Base-by-base conservation (phyloP, 2,329 filamentous ascomycete species). In the Phaeomoniella chlamydospora region DNA sequence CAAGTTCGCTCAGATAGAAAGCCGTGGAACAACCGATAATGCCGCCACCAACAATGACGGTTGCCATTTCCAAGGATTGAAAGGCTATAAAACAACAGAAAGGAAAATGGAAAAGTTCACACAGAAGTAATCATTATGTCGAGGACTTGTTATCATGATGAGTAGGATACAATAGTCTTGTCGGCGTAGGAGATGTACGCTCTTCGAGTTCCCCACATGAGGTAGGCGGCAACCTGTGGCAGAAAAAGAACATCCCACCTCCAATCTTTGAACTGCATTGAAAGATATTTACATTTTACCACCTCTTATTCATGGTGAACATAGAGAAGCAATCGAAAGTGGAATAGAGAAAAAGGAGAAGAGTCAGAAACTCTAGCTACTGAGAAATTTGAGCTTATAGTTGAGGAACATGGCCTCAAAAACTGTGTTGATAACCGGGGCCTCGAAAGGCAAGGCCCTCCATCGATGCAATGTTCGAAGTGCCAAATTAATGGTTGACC, bases 21-120 rank as follows among this genome's bases (percentile, higher is more conserved):
- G 78, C 77, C 9, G 74, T 79, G 1, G 76, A 74, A 19, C 73
- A 59, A 40, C 79, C 78, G 36, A 84, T 79, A 46, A 84, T 79
- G 32, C 79, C 78, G 31, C 72, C 68, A 38, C 79, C 80, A 22
- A 84, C 53, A 35, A 83, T 80, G 11, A 81, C 66, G 2, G 73
- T 81, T 10, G 64, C 52, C 45, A 70, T 61, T 54, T 58, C 65
- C 15, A 39, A 44, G 19, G 41, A 34, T 15, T 22, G 19, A 18
- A 18, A 41, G 14, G 15, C 9, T 11, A n/a, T 26, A 26, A 26
- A 26, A 26, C 22, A 33, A 32, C 34, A 13, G 15, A 31, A 15
- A 34, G 4, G 13, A 15, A n/a, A 17, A 33, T 18, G 14, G 31
- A 38, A 4, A 12, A 31, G n/a, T n/a, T n/a, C n/a, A n/a, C n/a